These are phyloP conservation scores for Phytophthora agathidicida DNA, from an alignment of 352 stramenopile species.

Conservation along the genomic window DNA sequence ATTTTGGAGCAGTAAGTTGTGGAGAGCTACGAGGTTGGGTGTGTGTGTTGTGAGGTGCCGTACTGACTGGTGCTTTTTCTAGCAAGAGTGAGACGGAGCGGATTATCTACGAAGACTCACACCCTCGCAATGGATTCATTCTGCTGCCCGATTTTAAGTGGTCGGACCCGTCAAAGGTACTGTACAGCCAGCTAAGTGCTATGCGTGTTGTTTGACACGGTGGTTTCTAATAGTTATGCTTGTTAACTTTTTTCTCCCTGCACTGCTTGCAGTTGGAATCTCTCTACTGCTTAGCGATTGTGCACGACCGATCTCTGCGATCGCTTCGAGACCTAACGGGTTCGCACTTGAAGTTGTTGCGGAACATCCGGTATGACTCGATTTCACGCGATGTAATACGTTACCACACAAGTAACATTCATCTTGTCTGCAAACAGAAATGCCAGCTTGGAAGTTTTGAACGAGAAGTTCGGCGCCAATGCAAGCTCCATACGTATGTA, in stretches of 20 bases:
- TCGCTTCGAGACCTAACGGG: conserved; percentile 78
- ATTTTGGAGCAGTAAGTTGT: conserved; percentile 84
- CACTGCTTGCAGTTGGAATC: conserved; percentile 62
- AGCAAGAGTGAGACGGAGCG: conserved; percentile 85
- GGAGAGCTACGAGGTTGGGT: background rate
- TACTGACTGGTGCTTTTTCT: background rate
- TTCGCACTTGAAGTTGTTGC: conserved; percentile 64
- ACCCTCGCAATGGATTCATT: conserved; percentile 74
- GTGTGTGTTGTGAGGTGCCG: conserved; percentile 1
- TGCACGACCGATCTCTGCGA: conserved; percentile 73
- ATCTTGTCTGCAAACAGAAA: conserved; percentile 44
- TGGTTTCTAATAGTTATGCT: background rate
- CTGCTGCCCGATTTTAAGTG: conserved; percentile 88
- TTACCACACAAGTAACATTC: background rate
- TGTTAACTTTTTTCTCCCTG: background rate
- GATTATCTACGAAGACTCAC: conserved; percentile 78
- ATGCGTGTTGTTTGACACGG: too few relatives aligned
- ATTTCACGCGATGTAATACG: too few relatives aligned
- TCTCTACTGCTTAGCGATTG: conserved; percentile 83
- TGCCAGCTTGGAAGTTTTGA: conserved; percentile 56
- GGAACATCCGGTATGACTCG: conserved; percentile 69
- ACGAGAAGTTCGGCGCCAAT: conserved; percentile 58
- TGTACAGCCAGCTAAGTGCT: too few relatives aligned
- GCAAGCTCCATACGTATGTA: conserved; percentile 76
- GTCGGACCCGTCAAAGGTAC: conserved; percentile 71